phyloP scores from a whole-genome alignment of 257 asterid species.

The Handroanthus guayacan region DNA sequence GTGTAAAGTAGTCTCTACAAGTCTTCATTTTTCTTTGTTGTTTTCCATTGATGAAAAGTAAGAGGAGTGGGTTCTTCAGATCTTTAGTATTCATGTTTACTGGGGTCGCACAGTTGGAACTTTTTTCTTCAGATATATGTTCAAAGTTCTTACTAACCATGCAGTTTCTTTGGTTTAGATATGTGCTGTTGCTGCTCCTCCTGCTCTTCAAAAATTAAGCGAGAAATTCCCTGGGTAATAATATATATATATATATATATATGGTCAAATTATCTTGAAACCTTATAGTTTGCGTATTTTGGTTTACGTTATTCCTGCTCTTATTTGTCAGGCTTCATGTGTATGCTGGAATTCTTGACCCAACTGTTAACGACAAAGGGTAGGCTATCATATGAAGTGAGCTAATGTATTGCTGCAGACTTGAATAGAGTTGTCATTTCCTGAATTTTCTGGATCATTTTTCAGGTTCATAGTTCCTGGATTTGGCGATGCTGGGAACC shows the following conservation, averaged over 20 bases:
- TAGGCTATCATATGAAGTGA: constrained; percentile 35
- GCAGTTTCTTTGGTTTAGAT: constrained; percentile 54
- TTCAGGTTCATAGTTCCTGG: constrained; percentile 94
- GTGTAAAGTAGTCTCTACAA: background rate
- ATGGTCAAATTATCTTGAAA: background rate
- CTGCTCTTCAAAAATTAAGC: constrained; percentile 81
- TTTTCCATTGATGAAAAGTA: background rate
- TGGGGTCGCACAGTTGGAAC: background rate
- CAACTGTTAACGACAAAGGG: constrained; percentile 85
- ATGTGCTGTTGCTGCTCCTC: constrained; percentile 92
- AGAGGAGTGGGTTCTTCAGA: background rate
- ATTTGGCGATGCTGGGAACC: constrained; percentile 96
- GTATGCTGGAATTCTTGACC: constrained; percentile 88
- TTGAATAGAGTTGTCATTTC: constrained; percentile 2
- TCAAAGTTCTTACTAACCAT: constrained; percentile 11
- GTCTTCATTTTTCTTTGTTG: background rate
- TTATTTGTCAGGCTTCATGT: constrained; percentile 80
- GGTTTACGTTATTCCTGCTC: constrained; percentile 10
- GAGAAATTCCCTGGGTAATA: constrained; percentile 90
- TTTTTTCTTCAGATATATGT: background rate
- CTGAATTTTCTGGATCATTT: constrained; percentile 31
- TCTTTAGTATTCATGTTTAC: background rate
- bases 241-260: background rate
- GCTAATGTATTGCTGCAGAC: constrained; percentile 16
- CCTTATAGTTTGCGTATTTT: background rate